Evolutionary conservation across 495 filamentous ascomycete genomes (phyloP).

Genomic region (Penicillium robsamsonii): DNA sequence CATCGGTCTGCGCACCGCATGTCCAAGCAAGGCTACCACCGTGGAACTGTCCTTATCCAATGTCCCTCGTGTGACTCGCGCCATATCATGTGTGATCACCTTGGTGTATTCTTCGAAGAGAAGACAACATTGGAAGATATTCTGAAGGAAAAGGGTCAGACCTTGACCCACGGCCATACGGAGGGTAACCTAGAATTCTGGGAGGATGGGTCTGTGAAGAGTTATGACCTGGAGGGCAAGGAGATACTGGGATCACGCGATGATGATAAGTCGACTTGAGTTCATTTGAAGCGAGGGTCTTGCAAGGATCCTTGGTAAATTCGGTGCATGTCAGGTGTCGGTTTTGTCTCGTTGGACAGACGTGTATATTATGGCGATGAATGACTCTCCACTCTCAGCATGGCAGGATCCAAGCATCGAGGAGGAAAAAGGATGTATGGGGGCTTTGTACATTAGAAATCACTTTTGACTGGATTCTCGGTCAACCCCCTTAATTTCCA

Average conservation of each 20-base stretch:
- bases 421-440: constrained; percentile 10
- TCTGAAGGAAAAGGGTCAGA: constrained; percentile 32
- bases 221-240: constrained; percentile 15
- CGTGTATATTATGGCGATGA: constrained; percentile 14
- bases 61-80: constrained; percentile 81
- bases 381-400: constrained; percentile 28
- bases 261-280: constrained; percentile 6
- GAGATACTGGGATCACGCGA: constrained; percentile 4
- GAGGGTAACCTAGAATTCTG: constrained; percentile 67
- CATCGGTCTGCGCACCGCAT: constrained; percentile 72
- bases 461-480: background rate
- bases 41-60: constrained; percentile 80
- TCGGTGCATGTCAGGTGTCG: constrained; percentile 4
- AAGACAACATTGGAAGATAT: constrained; percentile 40
- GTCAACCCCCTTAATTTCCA: background rate
- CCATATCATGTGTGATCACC: constrained; percentile 89
- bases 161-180: constrained; percentile 32
- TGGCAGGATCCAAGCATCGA: constrained; percentile 31
- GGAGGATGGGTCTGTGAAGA: constrained; percentile 56
- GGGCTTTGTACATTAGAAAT: constrained; percentile 5
- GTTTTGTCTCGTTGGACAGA: background rate
- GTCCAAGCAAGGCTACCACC: constrained; percentile 90
- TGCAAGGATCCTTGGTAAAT: background rate
- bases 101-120: constrained; percentile 52
- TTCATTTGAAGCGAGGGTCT: background rate